Evolutionary conservation across 768 basidiomycete species (phyloP).

Genomic region (Kwoniella mangroviensis): DNA sequence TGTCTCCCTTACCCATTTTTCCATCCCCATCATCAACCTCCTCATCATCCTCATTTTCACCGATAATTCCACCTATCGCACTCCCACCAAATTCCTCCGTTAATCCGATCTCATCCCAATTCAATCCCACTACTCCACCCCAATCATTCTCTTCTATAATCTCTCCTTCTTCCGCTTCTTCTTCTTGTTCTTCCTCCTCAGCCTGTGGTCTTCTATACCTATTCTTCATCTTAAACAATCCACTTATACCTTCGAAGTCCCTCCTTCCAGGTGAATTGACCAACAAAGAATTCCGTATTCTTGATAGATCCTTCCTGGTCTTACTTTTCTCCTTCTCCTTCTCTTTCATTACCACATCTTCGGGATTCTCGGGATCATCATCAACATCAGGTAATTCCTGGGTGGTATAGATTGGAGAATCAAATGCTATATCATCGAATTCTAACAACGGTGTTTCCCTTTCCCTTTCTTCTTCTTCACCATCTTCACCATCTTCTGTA

Average conservation of each 20-base stretch:
- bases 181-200: background rate
- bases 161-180: background rate
- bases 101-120: background rate
- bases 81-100: background rate
- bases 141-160: background rate
- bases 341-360: background rate
- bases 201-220: background rate
- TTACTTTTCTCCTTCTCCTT: background rate
- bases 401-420: background rate
- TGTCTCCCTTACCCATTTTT: background rate
- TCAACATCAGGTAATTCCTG: background rate
- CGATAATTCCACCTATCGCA: background rate
- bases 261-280: background rate
- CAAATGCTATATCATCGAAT: background rate
- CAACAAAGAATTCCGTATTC: background rate
- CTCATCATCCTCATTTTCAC: background rate
- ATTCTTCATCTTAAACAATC: background rate
- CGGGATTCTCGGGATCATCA: too few species aligned
- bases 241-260: background rate
- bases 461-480: background rate
- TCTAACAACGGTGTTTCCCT: background rate
- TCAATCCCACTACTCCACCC: background rate
- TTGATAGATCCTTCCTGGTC: conserved; percentile 2
- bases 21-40: background rate
- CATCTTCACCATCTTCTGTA: background rate